Evolutionary conservation across 192 early-diverging fungal species (phyloP).

Genomic region (Linnemannia zychae): DNA sequence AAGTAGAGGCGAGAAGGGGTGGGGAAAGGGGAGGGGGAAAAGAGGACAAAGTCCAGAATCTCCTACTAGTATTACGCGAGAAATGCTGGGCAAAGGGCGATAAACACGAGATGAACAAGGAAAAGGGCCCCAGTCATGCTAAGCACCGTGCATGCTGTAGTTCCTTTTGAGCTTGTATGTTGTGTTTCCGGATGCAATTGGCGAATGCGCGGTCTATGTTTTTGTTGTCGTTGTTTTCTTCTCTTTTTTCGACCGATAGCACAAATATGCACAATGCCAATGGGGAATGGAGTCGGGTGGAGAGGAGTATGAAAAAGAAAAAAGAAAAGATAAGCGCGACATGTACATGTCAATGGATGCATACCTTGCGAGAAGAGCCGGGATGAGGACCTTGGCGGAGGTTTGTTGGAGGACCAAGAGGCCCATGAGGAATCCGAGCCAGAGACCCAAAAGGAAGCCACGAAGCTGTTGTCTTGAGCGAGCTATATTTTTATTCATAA

Average conservation of each 20-base stretch:
- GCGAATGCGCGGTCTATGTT: not conserved
- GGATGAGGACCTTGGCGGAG: constrained; percentile 37
- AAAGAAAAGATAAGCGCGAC: not conserved
- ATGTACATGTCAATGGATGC: not conserved
- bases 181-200: not conserved
- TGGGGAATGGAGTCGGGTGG: too few relatives aligned
- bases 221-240: too few relatives aligned
- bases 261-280: too few relatives aligned
- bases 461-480: constrained; percentile 54
- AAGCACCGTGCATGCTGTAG: not conserved
- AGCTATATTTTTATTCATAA: constrained; percentile 1
- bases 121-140: not conserved
- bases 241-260: not conserved
- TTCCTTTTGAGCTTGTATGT: not conserved
- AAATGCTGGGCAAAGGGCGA: not conserved
- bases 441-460: constrained; percentile 43
- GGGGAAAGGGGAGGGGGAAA: not conserved
- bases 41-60: not conserved
- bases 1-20: not conserved
- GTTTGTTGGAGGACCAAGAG: constrained; percentile 42
- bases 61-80: not conserved
- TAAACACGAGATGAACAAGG: not conserved
- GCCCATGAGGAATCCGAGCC: constrained; percentile 42
- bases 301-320: not conserved
- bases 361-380: constrained; percentile 41